Conservation (phyloP, 2,329 filamentous ascomycete species). For the Biscogniauxia sp. region DNA sequence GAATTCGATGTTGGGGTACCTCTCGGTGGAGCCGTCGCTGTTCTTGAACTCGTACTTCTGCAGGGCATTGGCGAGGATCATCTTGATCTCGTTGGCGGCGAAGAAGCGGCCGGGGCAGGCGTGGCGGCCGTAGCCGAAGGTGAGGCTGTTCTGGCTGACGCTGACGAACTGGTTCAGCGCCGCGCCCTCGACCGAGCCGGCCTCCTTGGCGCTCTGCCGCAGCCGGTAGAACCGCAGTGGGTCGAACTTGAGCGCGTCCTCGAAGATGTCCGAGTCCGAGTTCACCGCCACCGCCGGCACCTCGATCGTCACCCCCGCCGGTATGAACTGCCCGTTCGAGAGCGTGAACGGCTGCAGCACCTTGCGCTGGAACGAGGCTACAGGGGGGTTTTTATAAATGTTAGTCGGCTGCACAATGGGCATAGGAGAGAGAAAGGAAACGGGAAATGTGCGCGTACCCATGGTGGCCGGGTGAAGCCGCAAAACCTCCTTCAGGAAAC, state of each 20-base stretch:
- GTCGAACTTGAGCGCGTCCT: not conserved
- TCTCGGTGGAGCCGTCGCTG: not conserved
- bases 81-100: not conserved
- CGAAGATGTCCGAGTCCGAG: not conserved
- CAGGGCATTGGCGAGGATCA: not conserved
- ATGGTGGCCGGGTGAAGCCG: not conserved
- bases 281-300: not conserved
- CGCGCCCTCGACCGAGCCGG: not conserved
- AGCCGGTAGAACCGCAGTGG: not conserved
- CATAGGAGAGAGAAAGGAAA: too few species aligned
- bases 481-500: not conserved
- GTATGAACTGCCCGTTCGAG: not conserved
- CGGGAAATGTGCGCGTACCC: not conserved
- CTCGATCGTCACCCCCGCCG: not conserved
- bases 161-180: not conserved
- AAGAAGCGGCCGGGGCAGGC: slow-evolving; percentile 1
- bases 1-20: not conserved
- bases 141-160: not conserved
- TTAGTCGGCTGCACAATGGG: too few species aligned
- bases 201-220: not conserved
- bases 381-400: too few species aligned
- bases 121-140: not conserved
- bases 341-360: not conserved
- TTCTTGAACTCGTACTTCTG: not conserved
- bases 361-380: not conserved